Conservation (phyloP, 1,284 basidiomycete genomes). For the Apiotrichum laibachii region DNA sequence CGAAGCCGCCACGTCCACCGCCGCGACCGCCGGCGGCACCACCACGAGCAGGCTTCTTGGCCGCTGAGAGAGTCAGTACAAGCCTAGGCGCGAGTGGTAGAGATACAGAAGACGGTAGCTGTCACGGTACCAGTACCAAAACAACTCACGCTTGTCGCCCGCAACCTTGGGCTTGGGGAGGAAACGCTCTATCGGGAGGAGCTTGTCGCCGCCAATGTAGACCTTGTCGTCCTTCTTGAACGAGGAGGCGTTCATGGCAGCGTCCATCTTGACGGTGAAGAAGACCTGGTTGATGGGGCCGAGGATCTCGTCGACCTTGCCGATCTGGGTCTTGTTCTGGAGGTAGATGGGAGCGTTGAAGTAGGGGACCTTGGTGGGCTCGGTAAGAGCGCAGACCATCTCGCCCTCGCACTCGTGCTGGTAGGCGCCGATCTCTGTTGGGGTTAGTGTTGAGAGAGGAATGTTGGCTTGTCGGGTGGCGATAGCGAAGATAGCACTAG, state of each 20-base stretch:
- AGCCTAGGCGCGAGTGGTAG: background rate
- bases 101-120: background rate
- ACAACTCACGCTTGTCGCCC: constrained; percentile 61
- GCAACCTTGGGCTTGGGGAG: constrained; percentile 89
- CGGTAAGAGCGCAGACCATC: constrained; percentile 88
- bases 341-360: constrained; percentile 99
- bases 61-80: background rate
- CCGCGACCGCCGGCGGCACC: constrained; percentile 15
- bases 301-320: constrained; percentile 88
- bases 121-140: background rate
- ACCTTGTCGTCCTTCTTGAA: constrained; percentile 99
- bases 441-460: constrained; percentile 1
- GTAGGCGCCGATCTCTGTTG: constrained; percentile 78
- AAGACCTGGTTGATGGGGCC: constrained; percentile 95
- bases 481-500: no score
- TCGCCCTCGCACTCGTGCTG: constrained; percentile 95
- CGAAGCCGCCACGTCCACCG: constrained; percentile 12
- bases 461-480: background rate
- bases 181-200: constrained; percentile 94
- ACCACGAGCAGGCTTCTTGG: constrained; percentile 7
- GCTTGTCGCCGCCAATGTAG: constrained; percentile 92
- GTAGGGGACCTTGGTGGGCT: constrained; percentile 90
- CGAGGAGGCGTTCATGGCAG: constrained; percentile 90
- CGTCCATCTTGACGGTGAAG: constrained; percentile 96
- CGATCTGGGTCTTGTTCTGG: constrained; percentile 90